Evolutionary conservation across 257 asterid species (phyloP), one percentile per base, ranked within the genome.

Genomic region (Hygrophila difformis): DNA sequence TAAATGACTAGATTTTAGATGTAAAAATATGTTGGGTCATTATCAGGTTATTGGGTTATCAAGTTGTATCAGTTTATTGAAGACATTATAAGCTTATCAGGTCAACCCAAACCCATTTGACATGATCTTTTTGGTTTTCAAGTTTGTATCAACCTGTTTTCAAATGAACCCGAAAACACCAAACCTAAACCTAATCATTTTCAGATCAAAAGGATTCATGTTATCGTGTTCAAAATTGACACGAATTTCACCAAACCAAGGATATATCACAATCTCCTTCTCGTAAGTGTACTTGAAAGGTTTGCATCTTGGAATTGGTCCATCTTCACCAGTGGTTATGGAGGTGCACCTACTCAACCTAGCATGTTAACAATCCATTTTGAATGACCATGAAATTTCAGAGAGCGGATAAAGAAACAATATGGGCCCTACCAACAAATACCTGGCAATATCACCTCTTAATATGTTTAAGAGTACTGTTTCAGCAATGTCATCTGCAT

Each of bases 221-320:
- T n/a, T n/a, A n/a, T n/a, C n/a, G n/a, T n/a, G n/a, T n/a, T n/a
- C n/a, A n/a, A n/a, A n/a, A n/a, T n/a, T n/a, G n/a, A n/a, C n/a
- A n/a, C n/a, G n/a, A n/a, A n/a, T n/a, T 57, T 14, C 36, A 39
- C 14, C 45, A 19, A 55, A 60, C 22, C 43, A 61, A 82, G 98
- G 98, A 88, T 88, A 88, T 88, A 88, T 88, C 60, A 88, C 97
- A 61, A 91, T 91, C 66, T 91, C 96, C 71, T 91, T 91, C 84
- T 91, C 98, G 50, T 82, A 91, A 16, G 98, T 86, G 84, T 91
- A 86, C 74, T 91, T 91, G 49, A 86, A 91, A 37, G 98, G 98
- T 77, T 91, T 91, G 98, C 98, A 91, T 72, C 98, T 91, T 21
- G 98, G 96, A 66, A 86, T 91, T 33, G 96, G 94, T 49, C 98